Evolutionary conservation across 352 stramenopile genomes (phyloP).

Genomic region (Pythium aphanidermatum): DNA sequence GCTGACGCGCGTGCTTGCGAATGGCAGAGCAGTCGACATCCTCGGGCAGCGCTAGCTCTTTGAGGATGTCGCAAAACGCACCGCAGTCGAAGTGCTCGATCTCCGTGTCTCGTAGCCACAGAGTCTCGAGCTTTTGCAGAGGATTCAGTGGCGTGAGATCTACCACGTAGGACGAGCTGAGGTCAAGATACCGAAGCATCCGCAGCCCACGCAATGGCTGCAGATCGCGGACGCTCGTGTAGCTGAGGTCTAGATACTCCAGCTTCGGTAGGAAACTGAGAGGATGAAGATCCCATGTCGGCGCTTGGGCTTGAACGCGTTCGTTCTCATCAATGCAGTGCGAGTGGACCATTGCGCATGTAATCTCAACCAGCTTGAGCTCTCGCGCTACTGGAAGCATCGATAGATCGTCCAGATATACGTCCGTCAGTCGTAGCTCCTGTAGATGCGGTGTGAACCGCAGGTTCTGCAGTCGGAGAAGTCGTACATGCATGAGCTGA

Average conservation of each 20-base stretch:
- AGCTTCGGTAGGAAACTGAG: neutral
- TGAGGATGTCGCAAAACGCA: neutral
- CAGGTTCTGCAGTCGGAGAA: neutral
- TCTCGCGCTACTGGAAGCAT: neutral
- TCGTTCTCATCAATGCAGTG: neutral
- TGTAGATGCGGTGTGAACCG: neutral
- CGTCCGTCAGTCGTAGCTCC: slow-evolving; percentile 2
- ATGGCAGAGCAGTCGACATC: neutral
- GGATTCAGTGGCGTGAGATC: neutral
- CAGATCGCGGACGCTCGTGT: neutral
- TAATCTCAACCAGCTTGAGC: neutral
- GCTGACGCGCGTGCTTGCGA: neutral
- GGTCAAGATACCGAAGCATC: neutral
- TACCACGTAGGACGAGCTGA: neutral
- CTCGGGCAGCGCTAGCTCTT: slow-evolving; percentile 1
- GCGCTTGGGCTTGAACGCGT: neutral
- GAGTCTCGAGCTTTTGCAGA: neutral
- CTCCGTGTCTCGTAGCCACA: slow-evolving; percentile 1
- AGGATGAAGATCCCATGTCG: neutral
- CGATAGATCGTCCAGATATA: neutral
- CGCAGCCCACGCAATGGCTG: neutral
- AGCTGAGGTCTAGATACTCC: slow-evolving; percentile 4
- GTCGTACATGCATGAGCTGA: neutral
- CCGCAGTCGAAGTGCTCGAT: neutral
- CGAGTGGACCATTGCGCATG: neutral